Conservation (phyloP, 2,329 filamentous ascomycete species). For the Xylaria digitata region DNA sequence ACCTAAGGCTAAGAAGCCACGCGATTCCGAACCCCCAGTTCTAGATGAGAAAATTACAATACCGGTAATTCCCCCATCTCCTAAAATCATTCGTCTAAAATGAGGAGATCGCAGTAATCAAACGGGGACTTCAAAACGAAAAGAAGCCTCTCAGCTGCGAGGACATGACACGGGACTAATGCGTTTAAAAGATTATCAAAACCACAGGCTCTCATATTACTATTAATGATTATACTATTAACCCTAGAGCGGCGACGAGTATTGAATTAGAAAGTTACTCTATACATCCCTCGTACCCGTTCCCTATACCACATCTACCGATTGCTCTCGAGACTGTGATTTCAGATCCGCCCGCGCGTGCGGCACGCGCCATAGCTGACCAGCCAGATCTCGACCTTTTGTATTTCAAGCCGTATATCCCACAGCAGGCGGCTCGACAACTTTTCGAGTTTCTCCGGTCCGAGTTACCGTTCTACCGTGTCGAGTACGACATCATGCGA, state of each 20-base stretch:
- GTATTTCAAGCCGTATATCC: constrained; percentile 80
- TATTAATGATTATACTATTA: not conserved
- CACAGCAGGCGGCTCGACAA: constrained; percentile 63
- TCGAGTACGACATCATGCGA: constrained; percentile 78
- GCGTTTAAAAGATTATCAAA: not conserved
- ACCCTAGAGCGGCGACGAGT: not conserved
- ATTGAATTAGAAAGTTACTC: constrained; percentile 46
- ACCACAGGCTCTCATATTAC: not conserved
- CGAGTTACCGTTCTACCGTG: constrained; percentile 80
- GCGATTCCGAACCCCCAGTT: constrained; percentile 46
- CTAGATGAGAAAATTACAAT: constrained; percentile 22
- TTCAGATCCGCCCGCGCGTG: constrained; percentile 60
- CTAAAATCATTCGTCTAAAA: not conserved
- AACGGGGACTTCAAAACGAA: not conserved
- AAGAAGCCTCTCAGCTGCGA: not conserved
- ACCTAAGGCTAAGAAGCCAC: constrained; percentile 56
- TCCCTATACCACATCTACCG: constrained; percentile 60
- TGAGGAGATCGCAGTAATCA: not conserved
- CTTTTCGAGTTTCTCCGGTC: constrained; percentile 77
- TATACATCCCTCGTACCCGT: constrained; percentile 61
- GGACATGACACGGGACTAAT: constrained; percentile 11
- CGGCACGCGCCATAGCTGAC: constrained; percentile 69
- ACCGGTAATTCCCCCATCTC: constrained; percentile 5
- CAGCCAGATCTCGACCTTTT: constrained; percentile 78
- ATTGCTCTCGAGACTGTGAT: constrained; percentile 54